These are phyloP conservation scores for Magnusiomyces suaveolens DNA, from an alignment of 1,139 yeast species.

Conservation along the genomic window DNA sequence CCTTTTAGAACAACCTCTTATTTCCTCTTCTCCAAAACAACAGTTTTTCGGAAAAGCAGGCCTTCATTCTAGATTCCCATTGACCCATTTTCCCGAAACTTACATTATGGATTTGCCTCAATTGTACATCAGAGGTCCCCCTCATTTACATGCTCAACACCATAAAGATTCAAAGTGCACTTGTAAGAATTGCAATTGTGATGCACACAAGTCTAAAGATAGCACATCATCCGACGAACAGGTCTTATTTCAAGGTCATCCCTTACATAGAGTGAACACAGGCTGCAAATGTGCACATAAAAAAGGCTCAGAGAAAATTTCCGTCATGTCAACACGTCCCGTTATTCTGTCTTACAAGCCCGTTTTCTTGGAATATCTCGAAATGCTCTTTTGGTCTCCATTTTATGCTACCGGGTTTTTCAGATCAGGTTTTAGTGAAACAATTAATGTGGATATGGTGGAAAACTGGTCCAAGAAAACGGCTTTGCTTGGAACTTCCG, in stretches of 20 bases:
- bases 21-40: not conserved
- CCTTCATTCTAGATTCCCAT: not conserved
- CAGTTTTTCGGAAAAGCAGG: not conserved
- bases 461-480: conserved; percentile 1
- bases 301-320: not conserved
- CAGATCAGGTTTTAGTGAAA: conserved; percentile 1
- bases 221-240: too few relatives aligned
- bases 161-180: not conserved
- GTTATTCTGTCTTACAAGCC: conserved; percentile 2
- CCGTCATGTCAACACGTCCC: conserved; percentile 3
- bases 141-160: not conserved
- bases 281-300: not conserved
- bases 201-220: not conserved
- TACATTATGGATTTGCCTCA: conserved; percentile 2
- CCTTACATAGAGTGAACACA: too few relatives aligned
- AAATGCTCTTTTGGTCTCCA: conserved; percentile 5
- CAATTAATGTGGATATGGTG: not conserved
- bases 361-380: conserved; percentile 1
- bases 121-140: not conserved
- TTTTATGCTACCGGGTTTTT: conserved; percentile 1
- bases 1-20: not conserved
- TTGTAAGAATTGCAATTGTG: not conserved
- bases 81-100: conserved; percentile 4
- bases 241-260: too few relatives aligned
- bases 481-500: not conserved